Evolutionary conservation across 108 stramenopile genomes (phyloP).

Genomic region (Pseudonitzschia multistriata): DNA sequence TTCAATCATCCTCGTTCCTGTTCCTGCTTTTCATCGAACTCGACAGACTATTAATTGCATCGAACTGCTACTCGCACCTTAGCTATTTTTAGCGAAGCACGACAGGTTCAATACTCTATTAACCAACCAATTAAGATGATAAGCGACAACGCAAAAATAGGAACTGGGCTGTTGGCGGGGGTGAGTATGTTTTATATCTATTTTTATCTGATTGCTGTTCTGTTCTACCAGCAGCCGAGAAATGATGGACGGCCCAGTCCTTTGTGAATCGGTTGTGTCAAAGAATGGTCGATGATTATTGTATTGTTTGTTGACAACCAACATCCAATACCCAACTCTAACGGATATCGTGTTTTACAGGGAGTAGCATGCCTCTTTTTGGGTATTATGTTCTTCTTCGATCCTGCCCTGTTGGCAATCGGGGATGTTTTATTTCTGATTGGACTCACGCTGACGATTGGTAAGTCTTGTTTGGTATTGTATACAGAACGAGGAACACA

Average conservation of each 20-base stretch:
- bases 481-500: too few relatives aligned
- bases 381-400: conserved; percentile 85
- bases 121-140: conserved; percentile 62
- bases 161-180: conserved; percentile 76
- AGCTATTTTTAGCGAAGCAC: too few relatives aligned
- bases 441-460: conserved; percentile 87
- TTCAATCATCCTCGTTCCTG: too few relatives aligned
- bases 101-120: too few relatives aligned
- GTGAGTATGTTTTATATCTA: conserved; percentile 18
- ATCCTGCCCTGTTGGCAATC: conserved; percentile 82
- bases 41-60: too few relatives aligned
- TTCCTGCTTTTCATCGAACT: too few relatives aligned
- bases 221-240: not conserved
- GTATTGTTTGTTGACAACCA: not conserved
- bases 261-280: too few relatives aligned
- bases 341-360: conserved; percentile 1
- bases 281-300: too few relatives aligned
- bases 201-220: not conserved
- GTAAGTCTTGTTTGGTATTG: conserved; percentile 14
- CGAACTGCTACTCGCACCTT: too few relatives aligned
- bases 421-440: conserved; percentile 85
- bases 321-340: not conserved
- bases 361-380: conserved; percentile 83
- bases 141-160: conserved; percentile 90
- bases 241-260: too few relatives aligned